These are phyloP conservation scores for Sporothrix schenckii DNA, from an alignment of 2,329 filamentous ascomycete genomes.

Conservation along the genomic window DNA sequence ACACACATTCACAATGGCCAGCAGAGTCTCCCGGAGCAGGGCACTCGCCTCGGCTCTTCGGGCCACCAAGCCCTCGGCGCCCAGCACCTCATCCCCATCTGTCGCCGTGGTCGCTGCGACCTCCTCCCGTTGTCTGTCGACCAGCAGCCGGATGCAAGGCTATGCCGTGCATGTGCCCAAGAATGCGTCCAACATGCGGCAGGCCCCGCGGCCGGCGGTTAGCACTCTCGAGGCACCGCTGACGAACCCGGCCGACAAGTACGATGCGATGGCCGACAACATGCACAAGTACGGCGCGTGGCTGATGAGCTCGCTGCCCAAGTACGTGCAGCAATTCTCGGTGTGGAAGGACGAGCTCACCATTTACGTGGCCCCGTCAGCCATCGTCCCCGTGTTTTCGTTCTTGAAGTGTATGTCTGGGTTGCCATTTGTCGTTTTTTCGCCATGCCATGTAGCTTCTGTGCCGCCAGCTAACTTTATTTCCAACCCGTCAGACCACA, in stretches of 20 bases:
- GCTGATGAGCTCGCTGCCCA: conserved; percentile 93
- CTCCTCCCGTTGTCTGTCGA: conserved; percentile 53
- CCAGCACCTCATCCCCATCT: conserved; percentile 43
- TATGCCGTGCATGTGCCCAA: conserved; percentile 61
- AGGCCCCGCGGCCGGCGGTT: conserved; percentile 59
- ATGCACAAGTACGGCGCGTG: conserved; percentile 96
- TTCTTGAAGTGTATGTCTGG: conserved; percentile 77
- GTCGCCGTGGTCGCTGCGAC: conserved; percentile 35
- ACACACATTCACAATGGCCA: conserved; percentile 56
- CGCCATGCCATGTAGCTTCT: background rate
- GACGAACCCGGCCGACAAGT: conserved; percentile 92
- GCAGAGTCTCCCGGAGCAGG: conserved; percentile 60
- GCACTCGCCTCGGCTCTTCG: conserved; percentile 60
- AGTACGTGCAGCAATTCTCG: conserved; percentile 98
- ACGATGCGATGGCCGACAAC: conserved; percentile 79
- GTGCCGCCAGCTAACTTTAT: background rate
- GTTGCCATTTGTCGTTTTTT: conserved; percentile 2
- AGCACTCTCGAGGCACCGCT: conserved; percentile 74
- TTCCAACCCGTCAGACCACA: conserved; percentile 67
- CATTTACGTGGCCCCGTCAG: conserved; percentile 86
- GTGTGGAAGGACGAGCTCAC: conserved; percentile 99
- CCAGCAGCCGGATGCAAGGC: conserved; percentile 49
- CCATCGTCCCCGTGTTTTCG: conserved; percentile 85
- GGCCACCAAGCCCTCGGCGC: conserved; percentile 53
- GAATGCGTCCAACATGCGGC: conserved; percentile 68